phyloP scores from a whole-genome alignment of 2,329 filamentous ascomycete genomes.

The Colletotrichum camelliae region DNA sequence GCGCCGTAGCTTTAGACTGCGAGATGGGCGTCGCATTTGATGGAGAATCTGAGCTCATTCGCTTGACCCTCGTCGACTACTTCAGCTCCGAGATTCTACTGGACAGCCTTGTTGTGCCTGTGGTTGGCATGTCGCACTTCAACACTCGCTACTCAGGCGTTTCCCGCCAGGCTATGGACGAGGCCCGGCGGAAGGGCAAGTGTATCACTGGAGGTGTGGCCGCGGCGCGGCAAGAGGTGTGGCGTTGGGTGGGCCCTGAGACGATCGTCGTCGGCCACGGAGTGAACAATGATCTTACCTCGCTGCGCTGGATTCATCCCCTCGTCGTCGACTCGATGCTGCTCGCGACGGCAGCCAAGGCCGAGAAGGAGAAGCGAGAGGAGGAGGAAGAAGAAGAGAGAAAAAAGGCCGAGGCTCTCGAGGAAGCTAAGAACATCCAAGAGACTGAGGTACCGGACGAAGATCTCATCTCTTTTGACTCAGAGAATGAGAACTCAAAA shows the following conservation, averaged over 20 bases:
- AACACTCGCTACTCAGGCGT: constrained; percentile 59
- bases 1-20: constrained; percentile 55
- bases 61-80: constrained; percentile 56
- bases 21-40: constrained; percentile 55
- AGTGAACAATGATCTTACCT: constrained; percentile 44
- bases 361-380: constrained; percentile 11
- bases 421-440: background rate
- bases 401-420: background rate
- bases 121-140: constrained; percentile 49
- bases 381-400: constrained; percentile 18
- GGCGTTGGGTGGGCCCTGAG: constrained; percentile 45
- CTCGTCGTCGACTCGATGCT: constrained; percentile 50
- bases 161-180: constrained; percentile 39
- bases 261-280: constrained; percentile 57
- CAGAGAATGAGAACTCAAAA: background rate
- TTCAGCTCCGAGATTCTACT: constrained; percentile 53
- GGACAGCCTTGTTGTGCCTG: constrained; percentile 55
- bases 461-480: constrained; percentile 12
- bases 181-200: constrained; percentile 32
- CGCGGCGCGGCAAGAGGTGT: constrained; percentile 46
- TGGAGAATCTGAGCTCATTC: constrained; percentile 56
- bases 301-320: constrained; percentile 53
- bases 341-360: constrained; percentile 29
- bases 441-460: background rate
- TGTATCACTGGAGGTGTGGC: constrained; percentile 45